A percentile compares a stretch with the other conserved stretches of the same genome.
Evolutionary conservation across 805 yeast genomes (phyloP).

Genomic region (Kockiozyma suomiensis): DNA sequence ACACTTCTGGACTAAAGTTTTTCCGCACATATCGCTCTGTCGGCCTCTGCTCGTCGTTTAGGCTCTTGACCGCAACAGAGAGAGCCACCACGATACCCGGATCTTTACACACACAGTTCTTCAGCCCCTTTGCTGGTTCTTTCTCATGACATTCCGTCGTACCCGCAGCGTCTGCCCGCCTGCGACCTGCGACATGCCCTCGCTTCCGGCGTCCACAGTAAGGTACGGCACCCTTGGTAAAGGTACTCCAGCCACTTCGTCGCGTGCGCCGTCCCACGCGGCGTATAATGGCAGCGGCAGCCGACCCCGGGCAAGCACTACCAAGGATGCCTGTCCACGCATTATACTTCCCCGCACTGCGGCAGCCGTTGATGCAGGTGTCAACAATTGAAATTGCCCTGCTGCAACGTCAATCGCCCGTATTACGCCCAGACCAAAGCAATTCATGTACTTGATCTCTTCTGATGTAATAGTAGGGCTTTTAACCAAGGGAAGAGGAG

Average conservation of each 20-base stretch:
- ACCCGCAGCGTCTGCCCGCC: conserved; percentile 26
- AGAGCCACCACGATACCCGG: no score
- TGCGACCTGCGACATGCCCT: background rate
- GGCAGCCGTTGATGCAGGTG: background rate
- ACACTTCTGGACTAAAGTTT: background rate
- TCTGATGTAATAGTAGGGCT: background rate
- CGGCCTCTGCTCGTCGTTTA: no score
- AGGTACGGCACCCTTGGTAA: conserved; percentile 27
- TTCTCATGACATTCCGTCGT: conserved; percentile 26
- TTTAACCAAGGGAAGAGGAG: conserved; percentile 3
- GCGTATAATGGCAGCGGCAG: conserved; percentile 24
- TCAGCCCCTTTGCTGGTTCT: conserved; percentile 15
- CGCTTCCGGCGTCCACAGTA: conserved; percentile 4
- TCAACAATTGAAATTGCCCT: conserved; percentile 13
- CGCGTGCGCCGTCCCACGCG: conserved; percentile 17
- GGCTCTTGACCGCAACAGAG: no score
- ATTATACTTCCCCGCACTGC: background rate
- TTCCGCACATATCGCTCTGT: background rate
- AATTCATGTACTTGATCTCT: conserved; percentile 2
- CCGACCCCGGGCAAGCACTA: conserved; percentile 23
- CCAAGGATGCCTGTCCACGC: background rate
- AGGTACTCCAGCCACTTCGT: conserved; percentile 12
- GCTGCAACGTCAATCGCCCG: conserved; percentile 19
- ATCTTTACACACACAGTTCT: background rate
- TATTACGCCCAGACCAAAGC: conserved; percentile 26